Evolutionary conservation across 768 basidiomycete species (phyloP).

Genomic region (Boletellus ananiceps): DNA sequence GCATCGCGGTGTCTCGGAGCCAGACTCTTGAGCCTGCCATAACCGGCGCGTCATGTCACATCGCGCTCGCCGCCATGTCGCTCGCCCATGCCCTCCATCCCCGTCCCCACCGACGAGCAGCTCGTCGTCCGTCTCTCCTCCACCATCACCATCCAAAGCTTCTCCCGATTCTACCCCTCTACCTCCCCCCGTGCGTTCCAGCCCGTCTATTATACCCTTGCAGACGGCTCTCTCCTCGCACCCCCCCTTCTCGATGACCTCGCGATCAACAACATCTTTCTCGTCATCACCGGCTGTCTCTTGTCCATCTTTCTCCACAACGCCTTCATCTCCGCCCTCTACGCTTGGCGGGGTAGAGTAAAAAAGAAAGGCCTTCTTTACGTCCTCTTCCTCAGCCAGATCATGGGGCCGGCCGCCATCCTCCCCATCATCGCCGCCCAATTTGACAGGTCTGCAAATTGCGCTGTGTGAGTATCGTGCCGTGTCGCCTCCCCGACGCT

Average conservation of each 20-base stretch:
- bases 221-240: constrained; percentile 62
- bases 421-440: constrained; percentile 44
- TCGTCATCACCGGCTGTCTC: constrained; percentile 48
- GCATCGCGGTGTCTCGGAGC: neutral
- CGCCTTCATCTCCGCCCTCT: constrained; percentile 45
- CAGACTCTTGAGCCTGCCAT: neutral
- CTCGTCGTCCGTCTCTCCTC: constrained; percentile 50
- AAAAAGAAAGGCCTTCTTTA: constrained; percentile 59
- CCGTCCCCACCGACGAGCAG: neutral
- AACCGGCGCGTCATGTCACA: too few relatives aligned
- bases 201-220: constrained; percentile 42
- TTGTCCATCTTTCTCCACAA: constrained; percentile 51
- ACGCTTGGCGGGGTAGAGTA: constrained; percentile 49
- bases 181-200: constrained; percentile 41
- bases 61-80: neutral
- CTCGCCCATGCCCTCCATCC: neutral
- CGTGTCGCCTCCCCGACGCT: neutral
- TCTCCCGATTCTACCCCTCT: constrained; percentile 38
- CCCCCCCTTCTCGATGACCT: constrained; percentile 44
- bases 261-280: constrained; percentile 34
- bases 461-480: constrained; percentile 41
- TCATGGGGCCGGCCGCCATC: constrained; percentile 44
- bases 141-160: constrained; percentile 46
- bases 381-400: constrained; percentile 50
- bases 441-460: constrained; percentile 39